phyloP scores from a whole-genome alignment of 306 rosid genomes.

The Cicer pinnatifidum region DNA sequence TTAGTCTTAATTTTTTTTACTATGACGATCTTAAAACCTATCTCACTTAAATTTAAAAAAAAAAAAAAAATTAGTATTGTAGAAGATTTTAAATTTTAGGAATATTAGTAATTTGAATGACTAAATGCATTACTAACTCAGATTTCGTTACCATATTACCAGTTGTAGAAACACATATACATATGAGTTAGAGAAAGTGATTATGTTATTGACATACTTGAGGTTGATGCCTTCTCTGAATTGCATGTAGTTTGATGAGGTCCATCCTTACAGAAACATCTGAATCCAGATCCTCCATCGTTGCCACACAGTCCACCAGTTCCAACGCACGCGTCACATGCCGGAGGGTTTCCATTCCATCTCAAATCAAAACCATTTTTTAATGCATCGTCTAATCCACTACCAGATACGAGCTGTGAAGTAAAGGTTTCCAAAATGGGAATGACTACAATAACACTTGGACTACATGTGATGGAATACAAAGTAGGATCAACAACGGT shows the following conservation, averaged over 20 bases:
- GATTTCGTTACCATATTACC: too few species aligned
- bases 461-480: background rate
- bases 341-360: background rate
- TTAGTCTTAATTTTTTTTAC: too few species aligned
- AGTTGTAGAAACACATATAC: too few species aligned
- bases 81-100: too few species aligned
- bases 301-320: conserved; percentile 43
- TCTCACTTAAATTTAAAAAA: too few species aligned
- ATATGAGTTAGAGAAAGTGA: background rate
- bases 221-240: background rate
- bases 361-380: conserved; percentile 13
- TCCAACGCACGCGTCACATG: background rate
- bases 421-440: background rate
- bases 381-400: background rate
- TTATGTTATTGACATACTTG: conserved; percentile 33
- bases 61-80: too few species aligned
- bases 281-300: background rate
- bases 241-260: background rate
- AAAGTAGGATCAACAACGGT: fast-evolving
- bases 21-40: too few species aligned
- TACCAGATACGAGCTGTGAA: fast-evolving
- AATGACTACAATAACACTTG: background rate
- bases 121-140: too few species aligned
- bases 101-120: too few species aligned
- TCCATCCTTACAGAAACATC: conserved; percentile 48